Percentiles rank a stretch among this genome's conserved stretches.
Evolutionary conservation across 257 asterid genomes (phyloP).

Genomic region (Cordia subcordata): DNA sequence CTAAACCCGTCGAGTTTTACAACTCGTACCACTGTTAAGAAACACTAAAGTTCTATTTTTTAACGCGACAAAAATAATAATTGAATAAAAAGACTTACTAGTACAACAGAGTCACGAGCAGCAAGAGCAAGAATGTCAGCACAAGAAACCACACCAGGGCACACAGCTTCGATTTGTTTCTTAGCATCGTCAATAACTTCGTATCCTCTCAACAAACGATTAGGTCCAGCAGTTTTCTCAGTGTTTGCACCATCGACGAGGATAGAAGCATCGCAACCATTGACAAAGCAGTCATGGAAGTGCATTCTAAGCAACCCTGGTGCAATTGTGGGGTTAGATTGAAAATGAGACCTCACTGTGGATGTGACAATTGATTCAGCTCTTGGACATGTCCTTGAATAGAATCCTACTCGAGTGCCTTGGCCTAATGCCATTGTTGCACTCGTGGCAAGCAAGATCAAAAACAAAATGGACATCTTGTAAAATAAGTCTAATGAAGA

Average conservation of each 20-base stretch:
- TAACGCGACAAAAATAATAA: background rate
- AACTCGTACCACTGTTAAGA: too few relatives aligned
- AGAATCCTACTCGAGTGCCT: slow-evolving; percentile 77
- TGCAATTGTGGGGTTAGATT: slow-evolving; percentile 45
- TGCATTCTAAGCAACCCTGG: slow-evolving; percentile 77
- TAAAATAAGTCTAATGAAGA: too few relatives aligned
- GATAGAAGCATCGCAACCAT: slow-evolving; percentile 84
- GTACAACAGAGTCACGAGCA: slow-evolving; percentile 70
- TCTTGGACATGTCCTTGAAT: slow-evolving; percentile 51
- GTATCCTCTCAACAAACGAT: slow-evolving; percentile 48
- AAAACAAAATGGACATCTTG: background rate
- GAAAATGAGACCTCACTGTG: slow-evolving; percentile 44
- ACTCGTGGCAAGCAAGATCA: background rate
- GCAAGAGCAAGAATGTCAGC: slow-evolving; percentile 90
- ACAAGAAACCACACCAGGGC: slow-evolving; percentile 80
- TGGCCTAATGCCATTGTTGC: slow-evolving; percentile 41
- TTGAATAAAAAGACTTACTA: slow-evolving; percentile 21
- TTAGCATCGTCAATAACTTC: slow-evolving; percentile 81
- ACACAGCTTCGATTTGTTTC: slow-evolving; percentile 50
- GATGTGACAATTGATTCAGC: slow-evolving; percentile 56
- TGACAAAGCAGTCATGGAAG: slow-evolving; percentile 88
- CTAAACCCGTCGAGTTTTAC: too few relatives aligned
- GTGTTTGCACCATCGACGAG: slow-evolving; percentile 52
- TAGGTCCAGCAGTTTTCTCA: slow-evolving; percentile 48
- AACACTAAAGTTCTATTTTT: too few relatives aligned